Percentiles rank a stretch among this genome's conserved stretches.
Conservation (phyloP, 2,329 filamentous ascomycete species). For the Aspergillus sp. region DNA sequence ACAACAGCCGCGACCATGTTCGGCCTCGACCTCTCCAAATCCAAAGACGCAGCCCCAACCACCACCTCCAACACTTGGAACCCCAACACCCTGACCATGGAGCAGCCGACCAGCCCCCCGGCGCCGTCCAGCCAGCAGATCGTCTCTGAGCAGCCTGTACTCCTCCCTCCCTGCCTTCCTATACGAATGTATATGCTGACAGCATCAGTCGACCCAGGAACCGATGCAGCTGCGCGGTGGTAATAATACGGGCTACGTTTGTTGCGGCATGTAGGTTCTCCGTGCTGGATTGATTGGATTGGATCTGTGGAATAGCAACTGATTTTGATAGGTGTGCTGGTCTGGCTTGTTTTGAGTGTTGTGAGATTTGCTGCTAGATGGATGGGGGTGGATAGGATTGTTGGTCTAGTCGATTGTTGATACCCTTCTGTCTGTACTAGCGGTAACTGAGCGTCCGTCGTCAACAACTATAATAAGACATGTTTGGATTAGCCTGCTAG, state of each 20-base stretch:
- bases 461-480: too few species aligned
- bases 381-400: neutral
- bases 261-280: slow-evolving; percentile 28
- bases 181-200: slow-evolving; percentile 3
- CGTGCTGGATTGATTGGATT: too few species aligned
- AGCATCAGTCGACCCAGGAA: slow-evolving; percentile 14
- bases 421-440: too few species aligned
- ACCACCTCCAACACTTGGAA: slow-evolving; percentile 16
- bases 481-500: too few species aligned
- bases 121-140: slow-evolving; percentile 18
- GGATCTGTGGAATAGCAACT: slow-evolving; percentile 4
- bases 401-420: neutral
- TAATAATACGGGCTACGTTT: slow-evolving; percentile 18
- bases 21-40: slow-evolving; percentile 26
- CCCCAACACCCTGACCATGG: slow-evolving; percentile 22
- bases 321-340: slow-evolving; percentile 19
- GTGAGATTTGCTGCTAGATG: slow-evolving; percentile 25
- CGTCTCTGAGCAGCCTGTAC: slow-evolving; percentile 22
- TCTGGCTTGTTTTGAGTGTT: slow-evolving; percentile 25
- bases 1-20: too few species aligned
- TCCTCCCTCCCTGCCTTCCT: neutral
- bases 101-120: slow-evolving; percentile 22
- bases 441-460: too few species aligned
- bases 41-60: slow-evolving; percentile 15
- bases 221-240: slow-evolving; percentile 24